Conservation (phyloP, 768 basidiomycete species). For the Boletus sensibilis region DNA sequence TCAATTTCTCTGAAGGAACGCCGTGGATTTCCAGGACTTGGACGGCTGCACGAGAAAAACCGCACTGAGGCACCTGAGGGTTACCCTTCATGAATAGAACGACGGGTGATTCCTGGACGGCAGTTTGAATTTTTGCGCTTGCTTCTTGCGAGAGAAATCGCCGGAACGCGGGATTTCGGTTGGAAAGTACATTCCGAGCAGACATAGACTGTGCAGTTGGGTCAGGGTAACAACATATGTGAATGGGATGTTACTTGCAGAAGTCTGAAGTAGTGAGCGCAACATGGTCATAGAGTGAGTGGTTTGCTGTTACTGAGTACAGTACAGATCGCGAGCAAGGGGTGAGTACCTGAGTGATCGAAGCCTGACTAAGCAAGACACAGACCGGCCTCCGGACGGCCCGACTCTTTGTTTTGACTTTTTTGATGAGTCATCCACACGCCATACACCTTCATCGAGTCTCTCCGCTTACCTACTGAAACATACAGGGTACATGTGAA, state of each 20-base stretch:
- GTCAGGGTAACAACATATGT: not conserved
- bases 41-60: conserved; percentile 92
- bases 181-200: conserved; percentile 12
- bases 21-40: conserved; percentile 87
- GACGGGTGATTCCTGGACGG: conserved; percentile 72
- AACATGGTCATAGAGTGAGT: conserved; percentile 9
- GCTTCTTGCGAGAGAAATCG: conserved; percentile 64
- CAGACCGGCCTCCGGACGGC: no score
- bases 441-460: not conserved
- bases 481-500: not conserved
- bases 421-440: not conserved
- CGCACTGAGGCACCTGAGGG: conserved; percentile 82
- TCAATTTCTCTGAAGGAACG: conserved; percentile 76
- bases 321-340: not conserved
- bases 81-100: conserved; percentile 99
- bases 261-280: conserved; percentile 15
- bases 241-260: conserved; percentile 6
- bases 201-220: conserved; percentile 1
- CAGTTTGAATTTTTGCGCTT: conserved; percentile 64
- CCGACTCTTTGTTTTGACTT: no score
- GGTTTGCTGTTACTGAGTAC: not conserved
- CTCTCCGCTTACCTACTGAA: no score
- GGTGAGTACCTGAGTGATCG: not conserved
- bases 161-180: not conserved
- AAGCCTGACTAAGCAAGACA: not conserved